Percentiles rank a stretch among this genome's conserved stretches.
phyloP scores from a whole-genome alignment of 495 filamentous ascomycete species.

The Lepraria neglecta region DNA sequence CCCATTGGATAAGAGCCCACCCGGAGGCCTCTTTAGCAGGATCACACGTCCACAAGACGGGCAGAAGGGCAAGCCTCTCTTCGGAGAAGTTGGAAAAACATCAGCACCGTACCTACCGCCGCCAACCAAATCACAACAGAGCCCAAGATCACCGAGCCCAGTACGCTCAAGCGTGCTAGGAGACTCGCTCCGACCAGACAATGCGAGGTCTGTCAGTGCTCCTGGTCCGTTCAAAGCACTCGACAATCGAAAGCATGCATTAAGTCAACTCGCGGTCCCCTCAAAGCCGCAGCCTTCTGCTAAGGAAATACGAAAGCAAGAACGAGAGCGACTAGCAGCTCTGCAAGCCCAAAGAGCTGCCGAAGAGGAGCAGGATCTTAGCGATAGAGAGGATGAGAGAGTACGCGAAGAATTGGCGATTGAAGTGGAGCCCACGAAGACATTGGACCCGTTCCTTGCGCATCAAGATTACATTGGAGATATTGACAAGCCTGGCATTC shows the following conservation, averaged over 20 bases:
- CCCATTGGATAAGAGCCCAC: slow-evolving; percentile 33
- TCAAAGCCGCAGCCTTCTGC: slow-evolving; percentile 28
- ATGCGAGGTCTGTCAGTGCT: slow-evolving; percentile 51
- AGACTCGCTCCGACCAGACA: slow-evolving; percentile 46
- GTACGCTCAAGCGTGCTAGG: slow-evolving; percentile 49
- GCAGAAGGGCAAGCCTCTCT: slow-evolving; percentile 42
- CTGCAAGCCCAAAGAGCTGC: slow-evolving; percentile 30
- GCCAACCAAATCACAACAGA: slow-evolving; percentile 46
- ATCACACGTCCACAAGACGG: slow-evolving; percentile 29
- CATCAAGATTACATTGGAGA: slow-evolving; percentile 61
- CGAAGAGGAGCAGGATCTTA: slow-evolving; percentile 36
- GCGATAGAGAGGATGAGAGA: slow-evolving; percentile 58
- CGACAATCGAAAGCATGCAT: slow-evolving; percentile 33
- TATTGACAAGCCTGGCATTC: slow-evolving; percentile 55
- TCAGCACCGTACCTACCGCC: slow-evolving; percentile 51
- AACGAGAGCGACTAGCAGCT: slow-evolving; percentile 34
- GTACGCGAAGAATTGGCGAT: slow-evolving; percentile 52
- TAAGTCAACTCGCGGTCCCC: slow-evolving; percentile 21
- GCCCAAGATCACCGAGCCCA: slow-evolving; percentile 75
- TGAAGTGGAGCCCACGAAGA: slow-evolving; percentile 46
- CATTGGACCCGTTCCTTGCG: slow-evolving; percentile 57
- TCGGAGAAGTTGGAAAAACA: slow-evolving; percentile 56
- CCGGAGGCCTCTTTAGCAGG: slow-evolving; percentile 41
- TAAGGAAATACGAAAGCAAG: slow-evolving; percentile 34
- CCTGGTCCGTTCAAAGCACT: slow-evolving; percentile 40